Evolutionary conservation across 495 filamentous ascomycete species (phyloP), one percentile per base, ranked within the genome.

Genomic region (Penicillium chermesinum): DNA sequence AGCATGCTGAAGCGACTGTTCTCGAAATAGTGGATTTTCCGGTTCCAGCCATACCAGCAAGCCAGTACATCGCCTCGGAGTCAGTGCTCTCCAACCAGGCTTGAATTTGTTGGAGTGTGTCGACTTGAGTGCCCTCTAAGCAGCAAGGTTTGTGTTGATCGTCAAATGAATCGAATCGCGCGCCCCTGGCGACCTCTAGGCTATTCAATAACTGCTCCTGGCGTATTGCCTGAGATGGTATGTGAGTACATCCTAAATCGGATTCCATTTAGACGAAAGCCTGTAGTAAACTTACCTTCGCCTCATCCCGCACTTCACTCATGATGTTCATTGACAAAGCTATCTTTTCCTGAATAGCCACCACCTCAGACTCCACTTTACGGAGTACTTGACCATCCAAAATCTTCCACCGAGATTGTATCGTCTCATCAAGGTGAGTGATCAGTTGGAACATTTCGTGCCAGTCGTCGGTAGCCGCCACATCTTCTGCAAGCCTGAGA

Each of bases 11-110:
- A 10, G 25, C 41, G 20, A 42, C 21, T 18, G 41, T 43, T 5
- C 41, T 21, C 3, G 41, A n/a, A 16, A 43, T 43, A 30, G 41
- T 43, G 7, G 41, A 43, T 18, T 43, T 43, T 17, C 21, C 41
- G 8, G 41, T 43, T 9, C 41, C 41, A 15, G 41, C 22, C 41
- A 33, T 43, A 14, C 41, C 41, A 13, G 13, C 19, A 6, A 43
- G 22, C 41, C 41, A 43, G 41, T 43, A 43, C 9, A 43, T 43
- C 12, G 18, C 1, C 13, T 21, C n/a, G n/a, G 25, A 30, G 10
- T 25, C 12, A 3, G 12, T n/a, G 27, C n/a, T n/a, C 18, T 10
- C 5, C 13, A 20, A 27, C 40, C 40, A 42, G 15, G 18, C 6
- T 27, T 42, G 40, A 16, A 42, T 27, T 22, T 15, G 40, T 16